Percentiles rank a stretch among this genome's conserved stretches.
Evolutionary conservation across 805 yeast genomes (phyloP).

Genomic region (Myxozyma kluyveri): DNA sequence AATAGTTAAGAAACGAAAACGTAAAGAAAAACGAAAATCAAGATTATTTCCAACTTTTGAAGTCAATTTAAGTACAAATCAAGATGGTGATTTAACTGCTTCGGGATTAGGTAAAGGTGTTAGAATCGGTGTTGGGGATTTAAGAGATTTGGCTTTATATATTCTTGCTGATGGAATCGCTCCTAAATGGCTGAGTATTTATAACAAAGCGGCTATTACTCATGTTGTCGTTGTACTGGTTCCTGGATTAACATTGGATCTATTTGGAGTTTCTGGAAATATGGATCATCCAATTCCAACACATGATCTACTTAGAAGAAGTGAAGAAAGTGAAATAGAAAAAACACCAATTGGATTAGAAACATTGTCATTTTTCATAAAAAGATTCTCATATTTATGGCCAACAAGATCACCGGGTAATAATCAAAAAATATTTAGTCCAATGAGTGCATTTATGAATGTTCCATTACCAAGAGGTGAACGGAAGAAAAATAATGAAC

Average conservation of each 20-base stretch:
- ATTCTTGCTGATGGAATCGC: constrained; percentile 44
- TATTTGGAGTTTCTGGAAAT: constrained; percentile 42
- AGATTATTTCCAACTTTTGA: constrained; percentile 26
- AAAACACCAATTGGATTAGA: not conserved
- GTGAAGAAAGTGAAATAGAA: not conserved
- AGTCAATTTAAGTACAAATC: constrained; percentile 14
- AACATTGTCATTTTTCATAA: not conserved
- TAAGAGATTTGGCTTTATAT: constrained; percentile 49
- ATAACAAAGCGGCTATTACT: constrained; percentile 48
- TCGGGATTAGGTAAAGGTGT: not conserved
- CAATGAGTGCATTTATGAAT: constrained; percentile 53
- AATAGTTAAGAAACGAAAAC: constrained; percentile 18
- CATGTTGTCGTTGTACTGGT: constrained; percentile 58
- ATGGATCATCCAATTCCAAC: constrained; percentile 4
- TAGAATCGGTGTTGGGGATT: constrained; percentile 37
- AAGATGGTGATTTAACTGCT: not conserved
- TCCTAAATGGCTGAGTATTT: constrained; percentile 52
- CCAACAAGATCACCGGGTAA: constrained; percentile 68
- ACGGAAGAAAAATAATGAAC: constrained; percentile 38
- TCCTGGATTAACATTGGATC: constrained; percentile 58
- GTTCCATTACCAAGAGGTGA: constrained; percentile 60
- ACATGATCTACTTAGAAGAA: too few species aligned
- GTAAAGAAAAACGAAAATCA: constrained; percentile 33
- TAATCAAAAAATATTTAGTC: constrained; percentile 53
- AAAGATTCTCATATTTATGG: constrained; percentile 44